Conservation (phyloP, 2,329 filamentous ascomycete genomes). For the Hypoxylon rubiginosum region DNA sequence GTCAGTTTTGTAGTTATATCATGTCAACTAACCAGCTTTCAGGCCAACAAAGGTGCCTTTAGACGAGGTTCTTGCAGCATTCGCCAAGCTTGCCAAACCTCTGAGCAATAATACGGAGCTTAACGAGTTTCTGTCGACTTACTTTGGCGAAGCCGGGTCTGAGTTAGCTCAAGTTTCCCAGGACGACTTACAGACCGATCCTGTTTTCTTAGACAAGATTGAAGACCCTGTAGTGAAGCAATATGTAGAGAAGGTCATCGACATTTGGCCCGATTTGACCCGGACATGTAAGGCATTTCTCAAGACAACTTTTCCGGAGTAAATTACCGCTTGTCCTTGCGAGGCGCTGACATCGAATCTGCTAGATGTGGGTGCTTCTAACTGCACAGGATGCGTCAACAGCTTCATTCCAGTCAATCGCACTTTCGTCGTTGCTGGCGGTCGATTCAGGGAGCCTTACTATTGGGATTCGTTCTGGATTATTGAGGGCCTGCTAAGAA, state of each 20-base stretch:
- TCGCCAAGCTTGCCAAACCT: constrained; percentile 70
- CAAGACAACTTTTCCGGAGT: neutral
- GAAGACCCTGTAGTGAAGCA: constrained; percentile 70
- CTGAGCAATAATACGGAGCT: constrained; percentile 74
- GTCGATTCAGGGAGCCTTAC: constrained; percentile 78
- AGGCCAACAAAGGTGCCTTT: constrained; percentile 72
- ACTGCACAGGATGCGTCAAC: constrained; percentile 71
- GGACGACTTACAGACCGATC: constrained; percentile 66
- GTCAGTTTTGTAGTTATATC: neutral
- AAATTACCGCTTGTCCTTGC: neutral
- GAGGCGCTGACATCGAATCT: constrained; percentile 5
- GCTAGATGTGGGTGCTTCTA: constrained; percentile 60
- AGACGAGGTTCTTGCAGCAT: constrained; percentile 72
- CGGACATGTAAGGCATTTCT: constrained; percentile 58
- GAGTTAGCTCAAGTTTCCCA: constrained; percentile 69
- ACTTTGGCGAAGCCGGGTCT: constrained; percentile 74
- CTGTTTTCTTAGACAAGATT: constrained; percentile 69
- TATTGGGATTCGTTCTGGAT: constrained; percentile 82
- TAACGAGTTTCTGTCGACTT: constrained; percentile 70
- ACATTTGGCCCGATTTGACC: constrained; percentile 78
- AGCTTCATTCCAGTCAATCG: constrained; percentile 76
- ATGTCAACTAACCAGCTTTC: constrained; percentile 28
- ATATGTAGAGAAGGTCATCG: constrained; percentile 74
- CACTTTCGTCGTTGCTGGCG: constrained; percentile 78
- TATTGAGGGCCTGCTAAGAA: constrained; percentile 74